A percentile compares a stretch with the other conserved stretches of the same genome.
phyloP scores from a whole-genome alignment of 352 stramenopile genomes.

The Phytopythium boreale region DNA sequence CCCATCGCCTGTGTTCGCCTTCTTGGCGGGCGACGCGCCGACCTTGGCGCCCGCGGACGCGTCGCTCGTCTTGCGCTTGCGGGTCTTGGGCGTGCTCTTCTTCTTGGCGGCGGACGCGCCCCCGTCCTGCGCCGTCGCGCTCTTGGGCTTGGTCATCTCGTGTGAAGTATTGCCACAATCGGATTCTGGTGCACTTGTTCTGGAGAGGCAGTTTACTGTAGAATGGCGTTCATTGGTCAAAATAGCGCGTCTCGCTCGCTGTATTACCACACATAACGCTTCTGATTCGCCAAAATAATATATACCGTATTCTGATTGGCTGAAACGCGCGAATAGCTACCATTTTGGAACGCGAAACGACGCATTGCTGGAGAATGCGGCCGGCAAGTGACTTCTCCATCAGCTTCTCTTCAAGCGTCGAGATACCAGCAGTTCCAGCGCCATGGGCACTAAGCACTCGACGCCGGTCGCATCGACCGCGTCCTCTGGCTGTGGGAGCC shows the following conservation, averaged over 20 bases:
- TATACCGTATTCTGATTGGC: conserved; percentile 1
- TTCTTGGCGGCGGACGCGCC: conserved; percentile 44
- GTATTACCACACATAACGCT: background rate
- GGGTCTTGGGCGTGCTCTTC: conserved; percentile 62
- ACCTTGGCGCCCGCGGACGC: conserved; percentile 31
- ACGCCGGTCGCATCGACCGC: conserved; percentile 35
- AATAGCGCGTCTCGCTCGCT: background rate
- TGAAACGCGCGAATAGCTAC: conserved; percentile 1
- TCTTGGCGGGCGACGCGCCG: conserved; percentile 32
- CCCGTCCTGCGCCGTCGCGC: conserved; percentile 8
- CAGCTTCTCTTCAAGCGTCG: background rate
- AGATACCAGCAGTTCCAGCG: background rate
- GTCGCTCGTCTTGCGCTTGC: conserved; percentile 77
- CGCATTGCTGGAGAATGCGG: background rate
- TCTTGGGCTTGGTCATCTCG: conserved; percentile 29
- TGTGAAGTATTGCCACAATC: too few species aligned
- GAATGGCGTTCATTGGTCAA: background rate
- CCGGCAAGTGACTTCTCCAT: background rate
- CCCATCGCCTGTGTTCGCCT: conserved; percentile 27
- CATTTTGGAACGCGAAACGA: conserved; percentile 4
- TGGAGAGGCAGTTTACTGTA: background rate
- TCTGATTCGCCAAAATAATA: background rate
- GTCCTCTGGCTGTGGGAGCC: conserved; percentile 5
- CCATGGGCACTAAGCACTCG: conserved; percentile 70
- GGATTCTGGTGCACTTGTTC: background rate